Base-by-base conservation (phyloP, 2,329 filamentous ascomycete species). In the Beauveria pseudobassiana region DNA sequence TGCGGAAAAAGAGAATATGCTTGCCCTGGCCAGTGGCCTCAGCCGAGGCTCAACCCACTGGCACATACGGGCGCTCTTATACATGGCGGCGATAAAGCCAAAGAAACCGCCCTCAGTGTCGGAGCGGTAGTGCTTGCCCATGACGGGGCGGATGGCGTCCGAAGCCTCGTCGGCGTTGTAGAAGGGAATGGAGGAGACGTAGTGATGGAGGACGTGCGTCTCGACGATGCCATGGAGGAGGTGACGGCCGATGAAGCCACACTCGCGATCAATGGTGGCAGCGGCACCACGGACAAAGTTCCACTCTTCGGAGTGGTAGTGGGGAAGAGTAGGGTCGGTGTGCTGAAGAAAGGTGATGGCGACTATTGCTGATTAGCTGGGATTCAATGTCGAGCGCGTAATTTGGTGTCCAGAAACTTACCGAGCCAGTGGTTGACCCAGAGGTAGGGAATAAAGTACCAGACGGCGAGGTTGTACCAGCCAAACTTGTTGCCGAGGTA, bases 391-490 rank as follows among this genome's bases (percentile, higher is more conserved):
- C 34, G 51, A n/a, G 7, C 18, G 6, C 14, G 9, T n/a, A 5
- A 16, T 9, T 20, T 10, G 14, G 16, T 18, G 48, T n/a, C 34
- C 46, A 51, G 18, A 58, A 57, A 83, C 90, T 83, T 87, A 95
- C 91, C 90, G 62, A 98, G 89, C 93, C 93, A 98, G 85, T 97
- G 92, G 85, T 98, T 96, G 62, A 97, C 93, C 93, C 93, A 97
- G 64, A 97, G 82, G 76, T 98, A 99, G 43, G 95, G 95, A 63
- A 96, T 73, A 71, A 93, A 87, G 79, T 99, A 99, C 93, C 95
- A 98, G 65, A 99, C 89, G 63, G 90, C 78, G 74, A 98, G 81
- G 81, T 97, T 98, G 73, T 80, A 74, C 81, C 87, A 93, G 71
- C 95, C 95, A 69, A 88, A 97, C 62, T 77, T 89, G 75, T 86